These are phyloP conservation scores for Hansenula lynferdii DNA, from an alignment of 1,139 yeast species.

Conservation along the genomic window DNA sequence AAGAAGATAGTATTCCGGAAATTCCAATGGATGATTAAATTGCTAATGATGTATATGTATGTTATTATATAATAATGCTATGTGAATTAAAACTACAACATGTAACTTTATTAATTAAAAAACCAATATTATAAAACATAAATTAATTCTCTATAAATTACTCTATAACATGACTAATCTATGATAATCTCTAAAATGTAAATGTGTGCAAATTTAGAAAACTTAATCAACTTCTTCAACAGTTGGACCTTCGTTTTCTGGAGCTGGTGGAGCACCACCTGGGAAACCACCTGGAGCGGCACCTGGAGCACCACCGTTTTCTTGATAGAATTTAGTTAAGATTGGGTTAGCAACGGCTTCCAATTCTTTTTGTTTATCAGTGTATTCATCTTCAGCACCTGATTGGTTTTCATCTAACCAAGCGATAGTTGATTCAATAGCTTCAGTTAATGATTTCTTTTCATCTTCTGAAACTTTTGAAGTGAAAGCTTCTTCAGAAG, in stretches of 20 bases:
- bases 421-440: conserved; percentile 78
- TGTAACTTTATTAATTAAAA: no score
- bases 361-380: conserved; percentile 90
- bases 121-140: no score
- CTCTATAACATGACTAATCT: neutral
- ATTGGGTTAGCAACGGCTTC: conserved; percentile 93
- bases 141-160: conserved; percentile 1
- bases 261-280: conserved; percentile 66
- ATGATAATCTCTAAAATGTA: neutral
- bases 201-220: neutral
- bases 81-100: no score
- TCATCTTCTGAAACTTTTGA: conserved; percentile 81
- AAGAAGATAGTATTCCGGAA: conserved; percentile 4
- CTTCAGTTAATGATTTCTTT: conserved; percentile 72
- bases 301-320: conserved; percentile 63
- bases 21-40: conserved; percentile 1
- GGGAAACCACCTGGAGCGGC: conserved; percentile 67
- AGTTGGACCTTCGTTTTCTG: conserved; percentile 80
- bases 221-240: conserved; percentile 89
- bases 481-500: conserved; percentile 75
- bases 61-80: no score
- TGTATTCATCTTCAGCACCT: conserved; percentile 82
- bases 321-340: conserved; percentile 88
- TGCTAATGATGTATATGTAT: no score
- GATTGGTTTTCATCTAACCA: conserved; percentile 90